Base-by-base conservation (phyloP, 2,329 filamentous ascomycete species). In the Albophoma yamanashiensis region DNA sequence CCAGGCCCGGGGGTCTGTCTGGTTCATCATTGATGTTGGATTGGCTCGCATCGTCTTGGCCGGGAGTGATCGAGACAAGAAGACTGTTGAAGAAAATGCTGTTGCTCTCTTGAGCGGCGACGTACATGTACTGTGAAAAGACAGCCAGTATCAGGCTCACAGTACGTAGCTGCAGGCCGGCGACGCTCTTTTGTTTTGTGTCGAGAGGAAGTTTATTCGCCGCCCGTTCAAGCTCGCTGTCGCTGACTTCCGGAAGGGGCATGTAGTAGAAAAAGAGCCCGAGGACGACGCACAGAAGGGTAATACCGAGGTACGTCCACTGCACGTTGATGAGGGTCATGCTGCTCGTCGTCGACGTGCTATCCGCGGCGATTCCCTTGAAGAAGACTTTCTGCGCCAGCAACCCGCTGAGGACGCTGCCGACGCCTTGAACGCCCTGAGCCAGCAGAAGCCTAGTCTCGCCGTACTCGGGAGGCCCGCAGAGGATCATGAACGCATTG, bases 241-340 rank as follows among this genome's bases (percentile, higher is more conserved):
- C 83, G 42, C 76, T 79, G 11, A 85, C 79, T 64, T 87, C 85
- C 0, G 85, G 84, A 2, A 88, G 74, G 0, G 85, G 85, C 78
- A 87, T 84, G 66, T 88, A 88, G 68, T 83, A 88, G 69, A 88
- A 87, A 68, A 88, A 83, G 4, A 88, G 75, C 0, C 85, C 89
- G 3, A 95, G 78, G 3, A 83, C 76, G 58, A 88, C 89, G 61
- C 88, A 89, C 60, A 92, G 86, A 31, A 88, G 78, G 0, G 89
- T 90, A 62, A 93, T 88, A 59, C 86, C 88, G n/a, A 94, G 81
- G 66, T 94, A 94, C 0, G 89, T 89, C 88, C 88, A 95, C 72
- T 94, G 91, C 1, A 93, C 88, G 62, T 88, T 85, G 63, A 89
- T 81, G 3, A 94, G 79, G 1, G 82, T 82, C 38, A 78, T 70